Conservation (phyloP, 2,329 filamentous ascomycete genomes). For the Aspergillus uvarum region DNA sequence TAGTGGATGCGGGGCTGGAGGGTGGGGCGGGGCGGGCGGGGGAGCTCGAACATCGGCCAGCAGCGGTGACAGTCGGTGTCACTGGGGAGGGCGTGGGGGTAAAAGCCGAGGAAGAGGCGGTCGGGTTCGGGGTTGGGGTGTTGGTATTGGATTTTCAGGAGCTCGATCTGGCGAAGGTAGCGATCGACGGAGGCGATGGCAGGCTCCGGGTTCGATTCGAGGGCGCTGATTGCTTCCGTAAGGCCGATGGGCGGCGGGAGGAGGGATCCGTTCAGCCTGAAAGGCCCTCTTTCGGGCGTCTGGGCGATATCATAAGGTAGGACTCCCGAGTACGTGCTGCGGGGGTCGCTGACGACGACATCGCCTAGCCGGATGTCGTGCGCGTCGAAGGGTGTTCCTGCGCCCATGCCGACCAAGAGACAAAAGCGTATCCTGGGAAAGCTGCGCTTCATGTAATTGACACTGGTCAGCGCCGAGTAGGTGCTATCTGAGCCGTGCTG, state of each 20-base stretch:
- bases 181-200: neutral
- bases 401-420: constrained; percentile 30
- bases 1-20: constrained; percentile 4
- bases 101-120: neutral
- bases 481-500: constrained; percentile 25
- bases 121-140: neutral
- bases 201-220: neutral
- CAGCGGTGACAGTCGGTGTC: neutral
- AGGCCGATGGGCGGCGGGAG: neutral
- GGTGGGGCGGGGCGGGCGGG: neutral
- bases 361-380: constrained; percentile 30
- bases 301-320: constrained; percentile 4
- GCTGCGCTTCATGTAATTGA: constrained; percentile 22
- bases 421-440: constrained; percentile 24
- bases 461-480: constrained; percentile 21
- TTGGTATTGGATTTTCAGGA: neutral
- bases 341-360: constrained; percentile 23
- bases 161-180: neutral
- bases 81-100: neutral
- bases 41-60: neutral
- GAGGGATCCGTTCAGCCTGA: neutral
- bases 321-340: neutral
- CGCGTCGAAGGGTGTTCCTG: constrained; percentile 21
- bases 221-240: neutral
- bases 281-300: neutral